Evolutionary conservation across 1,284 basidiomycete genomes (phyloP).

Genomic region (Schizopora paradoxa): DNA sequence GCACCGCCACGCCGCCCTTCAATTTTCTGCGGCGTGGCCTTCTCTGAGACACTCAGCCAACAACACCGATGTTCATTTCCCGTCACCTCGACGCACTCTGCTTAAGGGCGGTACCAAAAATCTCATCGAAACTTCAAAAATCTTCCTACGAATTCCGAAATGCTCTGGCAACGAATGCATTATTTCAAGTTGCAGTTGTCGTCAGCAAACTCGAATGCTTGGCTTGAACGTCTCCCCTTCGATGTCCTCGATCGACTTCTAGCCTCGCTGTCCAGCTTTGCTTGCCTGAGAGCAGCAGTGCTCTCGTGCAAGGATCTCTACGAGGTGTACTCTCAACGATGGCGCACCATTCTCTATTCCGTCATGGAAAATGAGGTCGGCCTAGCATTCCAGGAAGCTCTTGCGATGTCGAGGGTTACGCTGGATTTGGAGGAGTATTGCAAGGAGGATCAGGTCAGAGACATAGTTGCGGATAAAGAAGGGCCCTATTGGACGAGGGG

Average conservation of each 20-base stretch:
- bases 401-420: constrained; percentile 6
- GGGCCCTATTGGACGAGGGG: constrained; percentile 10
- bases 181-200: too few relatives aligned
- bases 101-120: too few relatives aligned
- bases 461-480: constrained; percentile 3
- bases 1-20: too few relatives aligned
- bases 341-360: constrained; percentile 3
- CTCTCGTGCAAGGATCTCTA: constrained; percentile 5
- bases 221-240: constrained; percentile 9
- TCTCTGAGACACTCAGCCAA: too few relatives aligned
- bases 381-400: constrained; percentile 10
- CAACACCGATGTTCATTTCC: too few relatives aligned
- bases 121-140: too few relatives aligned
- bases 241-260: constrained; percentile 13
- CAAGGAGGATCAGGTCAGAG: neutral
- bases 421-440: neutral
- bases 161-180: too few relatives aligned
- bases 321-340: constrained; percentile 5
- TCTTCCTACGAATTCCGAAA: too few relatives aligned
- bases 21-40: too few relatives aligned
- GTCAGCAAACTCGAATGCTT: too few relatives aligned
- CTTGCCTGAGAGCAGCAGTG: constrained; percentile 7
- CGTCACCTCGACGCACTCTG: too few relatives aligned
- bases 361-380: constrained; percentile 11
- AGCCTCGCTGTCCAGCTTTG: constrained; percentile 9